These are phyloP conservation scores for Liriodendron chinense DNA, from an alignment of 164 flowering plant genomes.

Conservation along the genomic window DNA sequence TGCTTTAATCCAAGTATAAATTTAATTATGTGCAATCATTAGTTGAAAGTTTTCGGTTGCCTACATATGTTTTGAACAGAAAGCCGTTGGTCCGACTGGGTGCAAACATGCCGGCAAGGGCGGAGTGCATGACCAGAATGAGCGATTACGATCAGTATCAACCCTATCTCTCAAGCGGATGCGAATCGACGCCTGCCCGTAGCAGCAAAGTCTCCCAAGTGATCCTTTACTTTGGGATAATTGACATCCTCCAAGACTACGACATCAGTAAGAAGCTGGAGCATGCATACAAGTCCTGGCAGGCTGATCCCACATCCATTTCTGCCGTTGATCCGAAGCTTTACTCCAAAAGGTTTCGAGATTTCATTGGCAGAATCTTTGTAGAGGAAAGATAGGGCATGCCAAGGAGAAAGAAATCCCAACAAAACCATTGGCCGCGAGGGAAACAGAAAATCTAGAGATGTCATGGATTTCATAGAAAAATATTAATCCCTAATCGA, in stretches of 20 bases:
- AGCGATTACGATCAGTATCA: slow-evolving; percentile 21
- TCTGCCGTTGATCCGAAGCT: slow-evolving; percentile 91
- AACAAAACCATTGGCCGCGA: not conserved
- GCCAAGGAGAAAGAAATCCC: not conserved
- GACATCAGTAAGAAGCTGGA: slow-evolving; percentile 49
- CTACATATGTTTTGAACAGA: slow-evolving; percentile 15
- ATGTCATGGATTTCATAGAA: not conserved
- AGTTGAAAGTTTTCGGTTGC: not conserved
- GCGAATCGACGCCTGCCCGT: slow-evolving; percentile 14
- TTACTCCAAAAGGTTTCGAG: slow-evolving; percentile 73
- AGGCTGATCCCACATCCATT: slow-evolving; percentile 73
- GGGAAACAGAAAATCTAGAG: not conserved
- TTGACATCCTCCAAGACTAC: slow-evolving; percentile 51
- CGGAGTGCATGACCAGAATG: slow-evolving; percentile 26
- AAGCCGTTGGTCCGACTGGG: slow-evolving; percentile 31
- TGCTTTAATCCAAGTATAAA: not conserved
- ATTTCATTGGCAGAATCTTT: slow-evolving; percentile 67
- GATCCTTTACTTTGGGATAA: slow-evolving; percentile 25
- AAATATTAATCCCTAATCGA: not conserved
- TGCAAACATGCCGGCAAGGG: slow-evolving; percentile 43
- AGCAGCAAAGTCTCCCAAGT: slow-evolving; percentile 19
- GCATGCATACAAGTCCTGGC: slow-evolving; percentile 86
- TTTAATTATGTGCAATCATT: too few species aligned
- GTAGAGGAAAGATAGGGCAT: slow-evolving; percentile 50
- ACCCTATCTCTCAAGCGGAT: slow-evolving; percentile 10